Percentiles rank a stretch among this genome's conserved stretches.
These are phyloP conservation scores for Ceratocystis cubensis DNA, from an alignment of 2,329 filamentous ascomycete genomes.

Conservation along the genomic window DNA sequence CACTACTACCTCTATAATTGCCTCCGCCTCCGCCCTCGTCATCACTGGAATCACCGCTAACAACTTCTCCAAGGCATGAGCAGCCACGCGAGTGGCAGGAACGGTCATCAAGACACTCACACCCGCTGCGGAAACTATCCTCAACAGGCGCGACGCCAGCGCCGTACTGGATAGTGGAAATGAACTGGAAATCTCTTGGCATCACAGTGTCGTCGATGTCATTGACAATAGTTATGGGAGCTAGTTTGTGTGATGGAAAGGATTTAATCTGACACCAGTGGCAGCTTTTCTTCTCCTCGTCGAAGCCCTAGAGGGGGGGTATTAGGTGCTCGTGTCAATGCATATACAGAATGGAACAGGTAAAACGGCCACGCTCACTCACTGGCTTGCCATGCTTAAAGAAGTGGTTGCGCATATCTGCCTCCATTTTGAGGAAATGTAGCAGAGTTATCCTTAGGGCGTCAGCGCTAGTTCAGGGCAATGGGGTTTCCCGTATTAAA, in stretches of 20 bases:
- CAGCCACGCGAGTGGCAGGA: conserved; percentile 58
- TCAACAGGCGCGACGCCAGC: conserved; percentile 48
- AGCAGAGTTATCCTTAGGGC: background rate
- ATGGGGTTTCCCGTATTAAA: too few relatives aligned
- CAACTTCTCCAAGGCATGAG: conserved; percentile 53
- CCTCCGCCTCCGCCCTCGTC: conserved; percentile 24
- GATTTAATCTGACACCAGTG: conserved; percentile 50
- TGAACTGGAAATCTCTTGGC: conserved; percentile 55
- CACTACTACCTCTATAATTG: conserved; percentile 14
- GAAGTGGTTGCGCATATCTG: conserved; percentile 37
- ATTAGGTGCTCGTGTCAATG: background rate
- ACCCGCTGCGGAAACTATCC: conserved; percentile 54
- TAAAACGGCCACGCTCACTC: conserved; percentile 6
- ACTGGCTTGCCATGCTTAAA: conserved; percentile 36
- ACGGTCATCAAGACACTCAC: conserved; percentile 48
- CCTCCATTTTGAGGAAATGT: conserved; percentile 32
- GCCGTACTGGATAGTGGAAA: conserved; percentile 47
- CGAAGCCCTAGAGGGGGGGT: conserved; percentile 26
- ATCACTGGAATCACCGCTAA: conserved; percentile 35
- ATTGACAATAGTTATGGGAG: conserved; percentile 54
- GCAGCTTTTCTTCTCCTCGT: conserved; percentile 35
- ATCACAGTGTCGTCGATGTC: conserved; percentile 42
- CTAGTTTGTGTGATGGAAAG: conserved; percentile 37
- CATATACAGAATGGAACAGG: background rate
- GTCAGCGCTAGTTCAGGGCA: background rate